Evolutionary conservation across 306 rosid genomes (phyloP), one percentile per base, ranked within the genome.

Genomic region (Hippophae gyantsensis): DNA sequence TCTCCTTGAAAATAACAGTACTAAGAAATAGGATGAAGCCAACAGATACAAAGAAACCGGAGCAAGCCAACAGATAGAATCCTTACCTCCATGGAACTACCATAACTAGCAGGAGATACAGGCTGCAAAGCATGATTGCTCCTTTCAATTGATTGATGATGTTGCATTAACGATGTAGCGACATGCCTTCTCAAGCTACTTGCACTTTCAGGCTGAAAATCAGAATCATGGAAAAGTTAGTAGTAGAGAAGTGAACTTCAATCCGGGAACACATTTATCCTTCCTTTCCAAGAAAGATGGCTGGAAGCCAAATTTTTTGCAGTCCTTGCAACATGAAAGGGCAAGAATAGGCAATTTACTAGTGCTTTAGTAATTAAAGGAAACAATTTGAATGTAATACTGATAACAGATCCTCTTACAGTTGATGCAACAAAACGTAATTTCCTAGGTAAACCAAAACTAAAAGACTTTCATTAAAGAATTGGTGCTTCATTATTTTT

Each of bases 11-110:
- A 32, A 32, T 32, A 32, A 32, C 2, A 3, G 38, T 32, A 32
- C 38, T 2, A 32, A 32, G 38, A 32, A 32, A 32, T 4, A 32
- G 38, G 38, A 32, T 4, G 5, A 32, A 32, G 38, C 38, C 38
- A 32, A 10, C 25, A 60, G 3, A 1, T 27, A 6, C 18, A 11
- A 42, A 42, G 38, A 64, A 56, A 40, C 60, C 59, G 13, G 48
- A 49, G 9, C 59, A 77, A 58, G 56, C 77, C 23, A 18, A 18
- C 23, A 18, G 3, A 1, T 27, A 18, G 23, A 32, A 32, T 32
- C 38, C 5, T 70, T 72, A 92, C 98, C 96, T 92, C 98, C 96
- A 92, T 68, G 42, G 96, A 92, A 76, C 98, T 87, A 61, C 96
- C 90, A 68, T 81, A 87, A 81, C 99, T 92, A 57, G 93, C 87